Conservation (phyloP, 176 grass and related monocot genomes). For the Musa acuminata region DNA sequence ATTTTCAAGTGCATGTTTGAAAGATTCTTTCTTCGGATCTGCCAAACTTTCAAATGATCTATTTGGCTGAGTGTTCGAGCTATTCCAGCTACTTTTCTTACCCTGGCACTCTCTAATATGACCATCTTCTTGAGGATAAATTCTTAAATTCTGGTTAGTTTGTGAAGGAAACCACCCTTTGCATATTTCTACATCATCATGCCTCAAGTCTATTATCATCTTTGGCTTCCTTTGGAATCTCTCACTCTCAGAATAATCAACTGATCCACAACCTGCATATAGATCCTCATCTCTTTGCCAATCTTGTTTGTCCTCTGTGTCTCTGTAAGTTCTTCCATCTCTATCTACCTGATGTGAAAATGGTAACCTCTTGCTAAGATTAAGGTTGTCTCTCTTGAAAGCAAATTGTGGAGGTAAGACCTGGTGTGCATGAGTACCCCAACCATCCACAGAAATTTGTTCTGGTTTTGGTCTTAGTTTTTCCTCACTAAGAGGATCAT, state of each 20-base stretch:
- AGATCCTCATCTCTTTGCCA: slow-evolving; percentile 14
- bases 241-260: slow-evolving; percentile 29
- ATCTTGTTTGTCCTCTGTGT: not conserved
- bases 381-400: slow-evolving; percentile 27
- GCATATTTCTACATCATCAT: slow-evolving; percentile 5
- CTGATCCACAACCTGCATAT: slow-evolving; percentile 20
- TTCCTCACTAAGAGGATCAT: slow-evolving; percentile 16
- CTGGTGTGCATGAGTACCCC: slow-evolving; percentile 21
- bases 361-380: slow-evolving; percentile 22
- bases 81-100: slow-evolving; percentile 45
- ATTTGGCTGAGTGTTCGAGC: slow-evolving; percentile 25
- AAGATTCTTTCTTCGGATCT: slow-evolving; percentile 15
- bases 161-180: slow-evolving; percentile 16
- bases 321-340: slow-evolving; percentile 18
- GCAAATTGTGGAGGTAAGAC: slow-evolving; percentile 23
- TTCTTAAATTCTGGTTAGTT: slow-evolving; percentile 15
- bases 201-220: slow-evolving; percentile 18
- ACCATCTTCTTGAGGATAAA: slow-evolving; percentile 21
- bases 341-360: slow-evolving; percentile 23
- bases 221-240: slow-evolving; percentile 26
- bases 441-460: slow-evolving; percentile 23
- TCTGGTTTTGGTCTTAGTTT: slow-evolving; percentile 21
- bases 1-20: not conserved
- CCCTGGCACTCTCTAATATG: slow-evolving; percentile 20
- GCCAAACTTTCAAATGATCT: slow-evolving; percentile 29